These are phyloP conservation scores for Claviceps quebecensis DNA, from an alignment of 2,329 filamentous ascomycete genomes.

Conservation along the genomic window DNA sequence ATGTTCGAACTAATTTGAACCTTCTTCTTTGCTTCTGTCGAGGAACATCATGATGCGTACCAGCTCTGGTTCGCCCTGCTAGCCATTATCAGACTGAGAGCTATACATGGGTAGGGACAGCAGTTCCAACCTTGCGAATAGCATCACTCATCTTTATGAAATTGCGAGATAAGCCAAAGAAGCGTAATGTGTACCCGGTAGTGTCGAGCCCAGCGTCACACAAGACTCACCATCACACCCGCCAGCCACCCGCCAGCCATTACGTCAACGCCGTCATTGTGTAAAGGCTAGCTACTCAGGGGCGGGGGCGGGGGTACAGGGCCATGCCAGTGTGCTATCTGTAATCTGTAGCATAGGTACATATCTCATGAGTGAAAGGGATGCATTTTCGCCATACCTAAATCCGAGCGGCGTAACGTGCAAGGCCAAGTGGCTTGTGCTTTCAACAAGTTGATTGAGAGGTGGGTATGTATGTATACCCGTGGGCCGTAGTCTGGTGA, in stretches of 20 bases:
- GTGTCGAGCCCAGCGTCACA: not conserved
- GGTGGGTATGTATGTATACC: not conserved
- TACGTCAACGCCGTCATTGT: constrained; percentile 1
- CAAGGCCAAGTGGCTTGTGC: no score
- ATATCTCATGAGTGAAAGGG: not conserved
- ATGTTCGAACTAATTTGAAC: not conserved
- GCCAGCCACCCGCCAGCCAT: not conserved
- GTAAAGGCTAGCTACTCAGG: not conserved
- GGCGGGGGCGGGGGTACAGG: not conserved
- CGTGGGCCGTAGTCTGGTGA: not conserved
- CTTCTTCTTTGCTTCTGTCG: not conserved
- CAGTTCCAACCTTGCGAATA: not conserved
- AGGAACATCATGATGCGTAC: no score
- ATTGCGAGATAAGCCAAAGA: not conserved
- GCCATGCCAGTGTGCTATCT: not conserved
- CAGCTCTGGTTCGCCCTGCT: no score
- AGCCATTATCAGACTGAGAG: no score
- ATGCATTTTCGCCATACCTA: not conserved
- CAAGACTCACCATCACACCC: not conserved
- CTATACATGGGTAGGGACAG: no score
- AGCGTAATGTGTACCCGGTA: not conserved
- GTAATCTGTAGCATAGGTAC: not conserved
- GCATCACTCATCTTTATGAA: not conserved
- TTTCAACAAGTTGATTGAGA: not conserved
- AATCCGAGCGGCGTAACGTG: not conserved